Base-by-base conservation (phyloP, 2,329 filamentous ascomycete species). In the Colletotrichum zoysiae region DNA sequence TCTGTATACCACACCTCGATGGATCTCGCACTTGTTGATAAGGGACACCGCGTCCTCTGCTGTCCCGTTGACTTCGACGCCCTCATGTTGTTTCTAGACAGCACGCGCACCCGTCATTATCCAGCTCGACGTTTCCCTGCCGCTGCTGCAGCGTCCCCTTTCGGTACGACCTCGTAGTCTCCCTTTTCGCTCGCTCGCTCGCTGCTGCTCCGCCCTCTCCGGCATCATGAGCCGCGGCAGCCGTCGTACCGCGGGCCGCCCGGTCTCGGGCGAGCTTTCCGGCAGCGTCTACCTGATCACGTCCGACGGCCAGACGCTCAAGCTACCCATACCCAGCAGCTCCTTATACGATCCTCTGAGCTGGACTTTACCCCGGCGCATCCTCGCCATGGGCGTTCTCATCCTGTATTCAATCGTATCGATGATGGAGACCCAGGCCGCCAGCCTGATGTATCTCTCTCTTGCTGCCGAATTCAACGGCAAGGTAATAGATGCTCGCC, bases 221-320 rank as follows among this genome's bases (percentile, higher is more conserved):
- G 16, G 18, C 53, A 48, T 6, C 12, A 69, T 63, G 69, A 64
- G 56, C 26, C 69, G 58, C 20, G 20, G 44, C 8, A 48, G 42
- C 46, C 42, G 48, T 3, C 48, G 35, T 33, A 8, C 26, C 9
- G 26, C 9, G 11, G n/a, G 51, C n/a, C 70, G 70, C 5, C 63
- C 73, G 33, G 63, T 48, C 14, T 64, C 68, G 35, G 63, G 67
- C 58, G 75, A 77, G 42, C 53, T 76, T 12, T 59, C 75, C 6
- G 77, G 77, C 40, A 78, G 76, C 67, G 78, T 81, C 35, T 81
- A 76, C 62, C 76, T 81, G 53, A 80, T 81, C 67, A 76, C 78
- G 8, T 76, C 77, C 5, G 77, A 78, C 62, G 79, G 79, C 35
- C 67, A 75, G 26, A 75, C 77, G 12, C 74, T 81, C 38, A 77